Base-by-base conservation (phyloP, 805 yeast genomes). In the Zygosaccharomyces siamensis region DNA sequence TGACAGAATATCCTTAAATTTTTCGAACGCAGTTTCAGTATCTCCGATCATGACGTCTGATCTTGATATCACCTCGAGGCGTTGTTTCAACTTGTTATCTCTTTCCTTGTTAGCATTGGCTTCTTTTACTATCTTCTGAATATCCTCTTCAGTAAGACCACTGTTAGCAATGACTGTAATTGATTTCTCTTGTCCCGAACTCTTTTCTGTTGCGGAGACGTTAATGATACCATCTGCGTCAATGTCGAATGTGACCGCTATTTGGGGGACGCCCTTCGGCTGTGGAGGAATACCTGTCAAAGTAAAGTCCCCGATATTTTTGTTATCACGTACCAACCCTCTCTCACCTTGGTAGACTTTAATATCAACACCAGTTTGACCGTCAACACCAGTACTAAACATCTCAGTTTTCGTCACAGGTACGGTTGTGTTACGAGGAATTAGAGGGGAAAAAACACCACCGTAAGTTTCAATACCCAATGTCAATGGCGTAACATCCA, bases 391-490 rank as follows among this genome's bases (percentile, higher is more conserved):
- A 2, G 95, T 86, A 12, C 89, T 83, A 66, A 83, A 86, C 5
- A 79, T 71, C 63, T 83, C 89, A 20, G 86, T 83, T 61, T 79
- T 83, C 63, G 81, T 84, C 24, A 82, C 80, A 8, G 95, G 95
- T 7, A 86, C 84, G 0, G 88, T 81, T 10, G 89, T 76, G 67
- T 86, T 86, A 64, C 93, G 74, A 43, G 89, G 83, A 48, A 86
- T 84, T 60, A 86, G 72, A 33, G 89, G 89, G 46, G 89, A 80
- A 73, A 84, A 85, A 16, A 86, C 81, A 46, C 93, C 93, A 39
- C 95, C 93, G 59, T 84, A 86, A 0, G 92, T 85, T 66, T 86
- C 95, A 58, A 86, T 86, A 49, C 95, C 95, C 44, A 86, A 67
- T 14, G 93, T 84, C 64, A 86, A 73, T 47, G 95, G 95, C 24